phyloP scores from a whole-genome alignment of 805 yeast genomes.

The Cyberlindnera nakhonratchasimensis region DNA sequence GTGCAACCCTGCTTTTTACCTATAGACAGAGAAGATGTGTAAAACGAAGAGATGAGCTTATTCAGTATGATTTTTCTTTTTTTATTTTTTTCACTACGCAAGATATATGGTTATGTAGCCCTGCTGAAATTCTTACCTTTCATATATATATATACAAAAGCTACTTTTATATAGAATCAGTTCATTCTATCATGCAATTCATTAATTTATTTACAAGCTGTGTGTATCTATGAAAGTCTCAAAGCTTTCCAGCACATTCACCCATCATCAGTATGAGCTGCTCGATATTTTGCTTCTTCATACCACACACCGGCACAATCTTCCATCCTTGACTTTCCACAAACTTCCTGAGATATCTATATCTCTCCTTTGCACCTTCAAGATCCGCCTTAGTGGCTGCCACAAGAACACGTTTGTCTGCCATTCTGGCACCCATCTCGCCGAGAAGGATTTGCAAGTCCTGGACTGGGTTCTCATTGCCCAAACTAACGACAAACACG shows the following conservation, averaged over 20 bases:
- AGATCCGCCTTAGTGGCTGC: constrained; percentile 95
- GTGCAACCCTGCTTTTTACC: background rate
- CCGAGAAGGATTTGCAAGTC: constrained; percentile 61
- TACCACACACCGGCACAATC: constrained; percentile 82
- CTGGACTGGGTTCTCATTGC: constrained; percentile 56
- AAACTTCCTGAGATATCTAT: constrained; percentile 39
- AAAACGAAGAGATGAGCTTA: background rate
- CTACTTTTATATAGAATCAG: too few relatives aligned
- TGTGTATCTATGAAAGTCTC: background rate
- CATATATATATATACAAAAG: background rate
- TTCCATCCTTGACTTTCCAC: constrained; percentile 55
- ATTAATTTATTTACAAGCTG: background rate
- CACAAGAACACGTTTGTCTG: constrained; percentile 61
- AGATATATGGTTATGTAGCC: constrained; percentile 1
- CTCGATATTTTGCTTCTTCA: constrained; percentile 67
- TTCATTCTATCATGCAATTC: too few relatives aligned
- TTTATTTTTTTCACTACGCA: background rate
- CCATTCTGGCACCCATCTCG: constrained; percentile 71
- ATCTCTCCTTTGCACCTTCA: constrained; percentile 49
- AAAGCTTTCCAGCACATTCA: constrained; percentile 34
- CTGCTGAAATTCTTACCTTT: background rate
- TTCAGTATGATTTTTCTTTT: background rate
- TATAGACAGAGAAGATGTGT: background rate
- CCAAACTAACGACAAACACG: constrained; percentile 82
- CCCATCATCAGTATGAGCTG: constrained; percentile 70